Conservation (phyloP, 768 basidiomycete genomes). For the Rhodotorula graminis region DNA sequence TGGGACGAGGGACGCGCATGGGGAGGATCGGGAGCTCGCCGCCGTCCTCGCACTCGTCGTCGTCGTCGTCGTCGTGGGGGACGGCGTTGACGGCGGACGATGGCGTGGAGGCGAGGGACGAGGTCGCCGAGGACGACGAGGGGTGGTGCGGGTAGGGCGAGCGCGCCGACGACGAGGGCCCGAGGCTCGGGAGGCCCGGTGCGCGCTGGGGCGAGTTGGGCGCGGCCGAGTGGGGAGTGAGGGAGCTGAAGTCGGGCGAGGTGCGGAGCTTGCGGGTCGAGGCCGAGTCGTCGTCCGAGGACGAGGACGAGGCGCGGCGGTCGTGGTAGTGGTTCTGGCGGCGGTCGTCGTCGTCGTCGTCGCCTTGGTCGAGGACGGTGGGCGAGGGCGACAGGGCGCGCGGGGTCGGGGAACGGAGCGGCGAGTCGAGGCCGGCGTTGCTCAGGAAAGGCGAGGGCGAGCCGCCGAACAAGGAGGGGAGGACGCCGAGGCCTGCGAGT, state of each 20-base stretch:
- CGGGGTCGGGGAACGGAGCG: neutral
- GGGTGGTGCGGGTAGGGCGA: neutral
- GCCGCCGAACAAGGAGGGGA: neutral
- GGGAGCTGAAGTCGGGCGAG: neutral
- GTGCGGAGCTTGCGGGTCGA: neutral
- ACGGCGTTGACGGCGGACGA: neutral
- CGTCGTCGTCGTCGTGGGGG: neutral
- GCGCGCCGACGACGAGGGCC: neutral
- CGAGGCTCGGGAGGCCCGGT: neutral
- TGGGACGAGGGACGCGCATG: conserved; percentile 17
- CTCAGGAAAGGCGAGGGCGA: neutral
- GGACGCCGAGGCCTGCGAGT: neutral
- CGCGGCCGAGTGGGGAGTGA: neutral
- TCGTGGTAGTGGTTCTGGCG: neutral
- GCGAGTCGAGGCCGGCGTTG: neutral
- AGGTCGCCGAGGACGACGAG: too few relatives aligned
- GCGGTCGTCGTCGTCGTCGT: neutral
- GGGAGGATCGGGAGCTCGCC: conserved; percentile 15
- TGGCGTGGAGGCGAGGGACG: neutral
- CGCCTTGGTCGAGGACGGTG: neutral
- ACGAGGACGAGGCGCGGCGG: neutral
- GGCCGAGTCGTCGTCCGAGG: neutral
- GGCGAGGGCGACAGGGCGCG: neutral
- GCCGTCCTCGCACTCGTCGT: conserved; percentile 4
- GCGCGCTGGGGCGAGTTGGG: neutral